Base-by-base conservation (phyloP, 1,284 basidiomycete genomes). In the Puccinia polysora region DNA sequence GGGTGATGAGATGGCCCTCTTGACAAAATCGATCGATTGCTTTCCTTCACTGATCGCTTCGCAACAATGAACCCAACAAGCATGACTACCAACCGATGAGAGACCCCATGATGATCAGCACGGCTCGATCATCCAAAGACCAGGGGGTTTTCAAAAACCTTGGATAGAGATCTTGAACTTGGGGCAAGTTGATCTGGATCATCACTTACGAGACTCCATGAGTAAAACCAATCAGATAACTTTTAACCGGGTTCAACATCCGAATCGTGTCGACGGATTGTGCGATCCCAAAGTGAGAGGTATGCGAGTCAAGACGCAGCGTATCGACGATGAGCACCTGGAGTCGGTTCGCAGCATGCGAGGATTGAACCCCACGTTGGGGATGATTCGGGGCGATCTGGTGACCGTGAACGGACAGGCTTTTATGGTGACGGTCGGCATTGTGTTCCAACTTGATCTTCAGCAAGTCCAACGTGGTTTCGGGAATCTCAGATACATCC, bases 401-500 rank as follows among this genome's bases (percentile, higher is more conserved):
- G n/a, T n/a, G n/a, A n/a, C n/a, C n/a, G n/a, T n/a, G n/a, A n/a
- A n/a, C n/a, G n/a, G n/a, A n/a, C n/a, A n/a, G n/a, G n/a, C n/a
- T n/a, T n/a, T n/a, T n/a, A n/a, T n/a, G 12, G 8, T 28, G 5
- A 8, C 4, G 12, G 3, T 23, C 15, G 34, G 4, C n/a, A 18
- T 20, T 10, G 2, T 23, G 4, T 7, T n/a, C 23, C 45, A 34
- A 40, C 28, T 40, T 25, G 32, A 38, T 25, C 36, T 28, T 25
- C 5, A 68, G 58, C 43, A 43, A 3, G 18, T 4, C 12, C 75
- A 88, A 89, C 47, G 85, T 83, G 34, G 85, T 83, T 10, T 87
- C 84, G 1, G 89, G 88, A 69, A 91, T 88, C 76, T 83, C 78
- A 4, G 88, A 89, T 43, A 86, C 87, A 77, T 91, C 89, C 30